These are phyloP conservation scores for Cladophialophora bantiana DNA, from an alignment of 2,329 filamentous ascomycete species.

Conservation along the genomic window DNA sequence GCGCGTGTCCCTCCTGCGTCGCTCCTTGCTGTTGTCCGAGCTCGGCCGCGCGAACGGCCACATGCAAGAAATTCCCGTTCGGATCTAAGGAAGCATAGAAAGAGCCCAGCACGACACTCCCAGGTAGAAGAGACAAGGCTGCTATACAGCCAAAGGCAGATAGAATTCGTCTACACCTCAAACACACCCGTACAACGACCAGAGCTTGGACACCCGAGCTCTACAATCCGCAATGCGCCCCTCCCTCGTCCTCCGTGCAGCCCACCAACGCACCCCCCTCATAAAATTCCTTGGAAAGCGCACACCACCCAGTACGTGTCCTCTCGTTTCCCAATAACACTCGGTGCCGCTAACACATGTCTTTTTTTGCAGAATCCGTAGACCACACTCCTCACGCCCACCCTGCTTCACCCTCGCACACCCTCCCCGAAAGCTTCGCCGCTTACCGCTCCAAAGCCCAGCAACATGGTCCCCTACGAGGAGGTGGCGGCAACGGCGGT, in stretches of 20 bases:
- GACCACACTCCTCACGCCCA: slow-evolving; percentile 66
- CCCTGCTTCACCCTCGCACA: slow-evolving; percentile 67
- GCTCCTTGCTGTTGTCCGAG: background rate
- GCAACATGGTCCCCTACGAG: slow-evolving; percentile 67
- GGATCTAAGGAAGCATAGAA: slow-evolving; percentile 1
- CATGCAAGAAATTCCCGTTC: background rate
- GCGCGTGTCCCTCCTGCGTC: background rate
- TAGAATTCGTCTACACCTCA: slow-evolving; percentile 6
- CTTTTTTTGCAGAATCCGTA: slow-evolving; percentile 47
- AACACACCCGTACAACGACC: slow-evolving; percentile 16
- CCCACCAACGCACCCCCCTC: slow-evolving; percentile 53
- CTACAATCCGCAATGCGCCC: slow-evolving; percentile 47
- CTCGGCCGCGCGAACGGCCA: background rate
- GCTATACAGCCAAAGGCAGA: background rate
- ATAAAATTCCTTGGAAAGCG: slow-evolving; percentile 60
- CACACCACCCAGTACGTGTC: slow-evolving; percentile 52
- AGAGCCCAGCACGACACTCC: background rate
- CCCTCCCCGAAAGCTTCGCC: slow-evolving; percentile 62
- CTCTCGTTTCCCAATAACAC: slow-evolving; percentile 23
- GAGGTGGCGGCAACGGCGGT: slow-evolving; percentile 43
- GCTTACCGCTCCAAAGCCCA: slow-evolving; percentile 68
- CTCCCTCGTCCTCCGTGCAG: slow-evolving; percentile 50
- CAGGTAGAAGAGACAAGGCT: background rate
- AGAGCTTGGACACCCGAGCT: slow-evolving; percentile 24
- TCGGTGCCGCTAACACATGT: background rate